These are phyloP conservation scores for Zymoseptoria brevis DNA, from an alignment of 2,329 filamentous ascomycete genomes.

Conservation along the genomic window DNA sequence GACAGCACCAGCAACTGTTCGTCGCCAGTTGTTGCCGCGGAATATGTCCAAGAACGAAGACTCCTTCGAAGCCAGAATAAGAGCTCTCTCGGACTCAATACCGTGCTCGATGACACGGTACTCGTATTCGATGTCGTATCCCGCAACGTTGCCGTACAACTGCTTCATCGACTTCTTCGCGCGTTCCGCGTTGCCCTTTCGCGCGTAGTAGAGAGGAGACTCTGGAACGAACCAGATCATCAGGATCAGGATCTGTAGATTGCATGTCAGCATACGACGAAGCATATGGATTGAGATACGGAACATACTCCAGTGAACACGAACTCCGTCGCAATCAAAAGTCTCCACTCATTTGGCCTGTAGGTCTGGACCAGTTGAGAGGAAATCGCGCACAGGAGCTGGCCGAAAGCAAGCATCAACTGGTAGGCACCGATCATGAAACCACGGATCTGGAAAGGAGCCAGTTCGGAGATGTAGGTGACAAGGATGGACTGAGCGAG, in stretches of 20 bases:
- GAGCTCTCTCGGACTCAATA: conserved; percentile 9
- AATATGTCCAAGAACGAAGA: conserved; percentile 14
- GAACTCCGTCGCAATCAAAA: conserved; percentile 12
- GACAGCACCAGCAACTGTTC: conserved; percentile 12
- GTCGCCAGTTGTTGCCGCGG: conserved; percentile 12
- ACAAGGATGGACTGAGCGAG: conserved; percentile 13
- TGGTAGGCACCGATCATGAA: conserved; percentile 15
- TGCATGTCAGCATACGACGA: conserved; percentile 1
- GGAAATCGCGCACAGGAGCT: conserved; percentile 9
- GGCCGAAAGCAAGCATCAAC: conserved; percentile 11
- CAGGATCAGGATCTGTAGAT: conserved; percentile 5
- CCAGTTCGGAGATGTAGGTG: conserved; percentile 14
- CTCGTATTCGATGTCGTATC: conserved; percentile 13
- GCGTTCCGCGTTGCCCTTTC: conserved; percentile 8
- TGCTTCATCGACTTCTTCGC: conserved; percentile 10
- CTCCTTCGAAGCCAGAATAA: conserved; percentile 2
- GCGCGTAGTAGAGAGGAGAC: conserved; percentile 11
- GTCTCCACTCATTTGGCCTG: conserved; percentile 11
- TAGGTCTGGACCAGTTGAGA: conserved; percentile 9
- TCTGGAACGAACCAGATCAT: conserved; percentile 13
- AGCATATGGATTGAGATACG: neutral
- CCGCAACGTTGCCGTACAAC: conserved; percentile 9
- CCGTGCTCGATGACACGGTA: conserved; percentile 14
- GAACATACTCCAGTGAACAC: conserved; percentile 11
- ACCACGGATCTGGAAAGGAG: conserved; percentile 15